Evolutionary conservation across 1,284 basidiomycete species (phyloP).

Genomic region (Inonotus obliquus): DNA sequence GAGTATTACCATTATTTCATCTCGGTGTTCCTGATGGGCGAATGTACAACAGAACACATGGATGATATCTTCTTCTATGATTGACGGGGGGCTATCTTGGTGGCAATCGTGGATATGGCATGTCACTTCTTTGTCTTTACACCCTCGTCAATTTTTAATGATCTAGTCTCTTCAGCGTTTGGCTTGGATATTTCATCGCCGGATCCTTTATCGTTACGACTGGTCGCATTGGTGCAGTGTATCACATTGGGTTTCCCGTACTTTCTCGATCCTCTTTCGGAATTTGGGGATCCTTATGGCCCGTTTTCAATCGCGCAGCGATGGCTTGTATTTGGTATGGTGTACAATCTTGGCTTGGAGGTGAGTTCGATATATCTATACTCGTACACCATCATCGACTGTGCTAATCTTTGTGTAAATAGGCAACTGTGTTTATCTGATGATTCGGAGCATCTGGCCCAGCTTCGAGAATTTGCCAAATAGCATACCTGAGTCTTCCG

Average conservation of each 20-base stretch:
- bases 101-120: slow-evolving; percentile 73
- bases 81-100: slow-evolving; percentile 71
- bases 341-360: slow-evolving; percentile 79
- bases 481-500: slow-evolving; percentile 62
- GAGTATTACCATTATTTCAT: slow-evolving; percentile 30
- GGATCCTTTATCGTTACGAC: slow-evolving; percentile 76
- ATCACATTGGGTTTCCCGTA: slow-evolving; percentile 79
- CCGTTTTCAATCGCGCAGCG: slow-evolving; percentile 72
- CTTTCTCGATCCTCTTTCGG: slow-evolving; percentile 77
- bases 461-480: slow-evolving; percentile 35
- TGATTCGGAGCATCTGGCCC: slow-evolving; percentile 21
- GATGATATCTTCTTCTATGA: slow-evolving; percentile 77
- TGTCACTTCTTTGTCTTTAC: not conserved
- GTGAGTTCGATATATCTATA: slow-evolving; percentile 30
- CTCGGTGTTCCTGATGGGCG: slow-evolving; percentile 8
- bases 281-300: slow-evolving; percentile 80
- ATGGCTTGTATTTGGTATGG: slow-evolving; percentile 83
- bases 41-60: slow-evolving; percentile 38
- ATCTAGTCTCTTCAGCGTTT: slow-evolving; percentile 56
- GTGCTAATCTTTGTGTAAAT: slow-evolving; percentile 20
- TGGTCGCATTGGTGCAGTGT: slow-evolving; percentile 77
- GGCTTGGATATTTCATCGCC: slow-evolving; percentile 70
- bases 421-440: slow-evolving; percentile 37
- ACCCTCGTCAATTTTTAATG: too few relatives aligned
- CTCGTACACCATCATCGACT: not conserved